phyloP scores from a whole-genome alignment of 2,329 filamentous ascomycete genomes.

The Gremmenia infestans region DNA sequence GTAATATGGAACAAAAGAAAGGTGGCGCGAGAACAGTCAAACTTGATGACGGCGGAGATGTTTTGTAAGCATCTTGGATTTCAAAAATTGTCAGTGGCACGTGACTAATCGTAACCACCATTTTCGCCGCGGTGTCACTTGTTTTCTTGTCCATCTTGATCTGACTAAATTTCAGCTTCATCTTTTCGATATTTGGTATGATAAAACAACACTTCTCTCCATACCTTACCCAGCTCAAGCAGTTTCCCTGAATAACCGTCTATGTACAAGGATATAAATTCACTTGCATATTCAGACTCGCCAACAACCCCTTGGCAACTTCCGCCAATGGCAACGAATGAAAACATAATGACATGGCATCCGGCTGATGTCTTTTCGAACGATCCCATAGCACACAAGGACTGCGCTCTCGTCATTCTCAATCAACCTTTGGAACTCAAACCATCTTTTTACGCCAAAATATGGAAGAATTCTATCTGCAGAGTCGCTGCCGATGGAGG shows the following conservation, averaged over 20 bases:
- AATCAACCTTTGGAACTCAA: slow-evolving; percentile 52
- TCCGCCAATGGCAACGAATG: neutral
- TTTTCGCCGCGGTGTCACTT: too few species aligned
- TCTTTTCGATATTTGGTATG: neutral
- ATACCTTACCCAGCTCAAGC: neutral
- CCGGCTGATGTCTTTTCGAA: slow-evolving; percentile 31
- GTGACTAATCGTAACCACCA: neutral
- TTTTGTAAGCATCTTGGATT: slow-evolving; percentile 26
- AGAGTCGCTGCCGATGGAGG: slow-evolving; percentile 87
- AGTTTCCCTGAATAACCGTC: neutral
- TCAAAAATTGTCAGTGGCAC: neutral
- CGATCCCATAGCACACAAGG: slow-evolving; percentile 20
- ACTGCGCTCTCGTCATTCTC: slow-evolving; percentile 50
- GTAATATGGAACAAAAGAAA: slow-evolving; percentile 23
- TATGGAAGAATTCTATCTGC: slow-evolving; percentile 32
- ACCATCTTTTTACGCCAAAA: slow-evolving; percentile 32
- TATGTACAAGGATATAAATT: neutral
- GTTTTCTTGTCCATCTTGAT: too few species aligned
- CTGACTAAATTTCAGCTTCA: neutral
- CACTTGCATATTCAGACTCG: neutral
- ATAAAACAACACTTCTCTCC: neutral
- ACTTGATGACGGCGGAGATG: slow-evolving; percentile 9
- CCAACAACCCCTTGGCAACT: neutral
- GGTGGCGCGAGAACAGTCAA: slow-evolving; percentile 9
- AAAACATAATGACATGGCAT: slow-evolving; percentile 28